Conservation (phyloP, 768 basidiomycete species). For the Daedaleopsis sinensis region DNA sequence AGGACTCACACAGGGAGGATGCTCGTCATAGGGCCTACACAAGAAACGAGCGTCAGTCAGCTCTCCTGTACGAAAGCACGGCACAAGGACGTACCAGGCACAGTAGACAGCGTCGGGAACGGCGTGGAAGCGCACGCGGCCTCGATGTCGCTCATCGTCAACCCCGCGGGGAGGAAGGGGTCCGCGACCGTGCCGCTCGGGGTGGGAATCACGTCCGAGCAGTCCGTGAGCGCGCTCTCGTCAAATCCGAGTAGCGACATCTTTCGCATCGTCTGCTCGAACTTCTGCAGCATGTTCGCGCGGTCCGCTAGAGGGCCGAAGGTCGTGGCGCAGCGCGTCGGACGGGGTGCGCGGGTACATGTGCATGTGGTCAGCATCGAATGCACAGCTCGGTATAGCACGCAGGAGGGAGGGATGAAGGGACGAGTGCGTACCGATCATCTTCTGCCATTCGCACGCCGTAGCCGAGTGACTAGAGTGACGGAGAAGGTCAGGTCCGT, state of each 20-base stretch:
- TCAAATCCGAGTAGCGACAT: slow-evolving; percentile 7
- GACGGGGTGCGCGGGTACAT: too few relatives aligned
- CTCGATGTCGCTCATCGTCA: slow-evolving; percentile 9
- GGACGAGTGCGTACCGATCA: slow-evolving; percentile 1
- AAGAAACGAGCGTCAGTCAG: background rate
- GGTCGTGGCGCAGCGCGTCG: background rate
- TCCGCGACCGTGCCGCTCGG: background rate
- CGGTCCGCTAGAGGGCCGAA: background rate
- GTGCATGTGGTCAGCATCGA: background rate
- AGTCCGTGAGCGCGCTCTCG: slow-evolving; percentile 4
- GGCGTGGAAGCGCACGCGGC: slow-evolving; percentile 3
- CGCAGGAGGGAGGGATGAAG: too few relatives aligned
- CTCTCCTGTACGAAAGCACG: background rate
- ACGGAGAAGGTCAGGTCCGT: background rate
- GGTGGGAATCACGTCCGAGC: slow-evolving; percentile 10
- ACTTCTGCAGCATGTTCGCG: slow-evolving; percentile 3
- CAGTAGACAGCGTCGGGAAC: slow-evolving; percentile 6
- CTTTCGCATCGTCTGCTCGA: slow-evolving; percentile 2
- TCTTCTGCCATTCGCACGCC: slow-evolving; percentile 10
- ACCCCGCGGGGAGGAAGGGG: slow-evolving; percentile 5
- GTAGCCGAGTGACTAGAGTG: slow-evolving; percentile 3
- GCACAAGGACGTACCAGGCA: background rate
- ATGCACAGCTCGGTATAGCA: too few relatives aligned
- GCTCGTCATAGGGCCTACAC: background rate
- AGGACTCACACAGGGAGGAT: background rate